phyloP scores from a whole-genome alignment of 305 asterid species.

The Fraxinus xanthoxyloides region DNA sequence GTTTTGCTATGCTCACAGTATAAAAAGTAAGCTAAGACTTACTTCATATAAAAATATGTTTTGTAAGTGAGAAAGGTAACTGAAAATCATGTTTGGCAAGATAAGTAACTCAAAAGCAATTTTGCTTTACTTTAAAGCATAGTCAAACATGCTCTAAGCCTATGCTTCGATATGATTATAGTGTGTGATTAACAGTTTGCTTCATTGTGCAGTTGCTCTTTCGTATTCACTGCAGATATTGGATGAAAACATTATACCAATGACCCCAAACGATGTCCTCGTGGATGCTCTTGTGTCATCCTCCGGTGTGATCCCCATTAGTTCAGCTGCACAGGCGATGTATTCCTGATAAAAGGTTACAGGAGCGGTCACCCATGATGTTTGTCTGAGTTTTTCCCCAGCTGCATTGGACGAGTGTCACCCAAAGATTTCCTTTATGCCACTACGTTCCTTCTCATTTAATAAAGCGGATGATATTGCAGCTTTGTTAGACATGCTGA shows the following conservation, averaged over 20 bases:
- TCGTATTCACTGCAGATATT: slow-evolving; percentile 74
- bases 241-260: slow-evolving; percentile 74
- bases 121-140: neutral
- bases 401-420: neutral
- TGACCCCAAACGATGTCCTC: slow-evolving; percentile 66
- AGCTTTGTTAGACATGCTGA: neutral
- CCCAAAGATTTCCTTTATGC: neutral
- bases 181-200: neutral
- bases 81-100: neutral
- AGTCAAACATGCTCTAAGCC: neutral
- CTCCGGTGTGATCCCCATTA: slow-evolving; percentile 70
- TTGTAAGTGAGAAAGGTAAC: neutral
- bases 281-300: slow-evolving; percentile 78
- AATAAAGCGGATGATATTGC: neutral
- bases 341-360: slow-evolving; percentile 7
- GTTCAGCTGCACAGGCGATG: slow-evolving; percentile 42
- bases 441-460: neutral
- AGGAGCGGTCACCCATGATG: neutral
- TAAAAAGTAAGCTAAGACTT: neutral
- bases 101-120: neutral
- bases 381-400: neutral
- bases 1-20: neutral
- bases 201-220: slow-evolving; percentile 59
- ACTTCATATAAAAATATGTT: neutral
- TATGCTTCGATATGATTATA: neutral